These are phyloP conservation scores for Salicornia ramosissima DNA, from an alignment of 148 eudicot genomes.

Conservation along the genomic window DNA sequence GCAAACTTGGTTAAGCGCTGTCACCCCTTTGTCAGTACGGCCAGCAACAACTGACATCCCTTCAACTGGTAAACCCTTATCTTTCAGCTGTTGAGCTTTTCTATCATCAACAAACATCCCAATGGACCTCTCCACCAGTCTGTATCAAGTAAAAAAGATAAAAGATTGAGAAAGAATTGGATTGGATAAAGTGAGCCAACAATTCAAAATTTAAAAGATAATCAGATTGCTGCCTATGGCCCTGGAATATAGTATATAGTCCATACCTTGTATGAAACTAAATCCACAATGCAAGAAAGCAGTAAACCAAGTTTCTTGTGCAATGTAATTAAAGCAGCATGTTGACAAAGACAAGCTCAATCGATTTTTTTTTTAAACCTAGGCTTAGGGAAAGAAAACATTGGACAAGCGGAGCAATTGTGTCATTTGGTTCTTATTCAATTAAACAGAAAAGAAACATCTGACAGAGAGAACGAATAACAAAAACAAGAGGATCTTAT, in stretches of 20 bases:
- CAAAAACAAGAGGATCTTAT: no score
- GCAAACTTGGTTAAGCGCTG: constrained; percentile 88
- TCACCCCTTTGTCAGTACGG: constrained; percentile 95
- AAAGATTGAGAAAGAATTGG: constrained; percentile 4
- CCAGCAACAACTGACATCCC: constrained; percentile 78
- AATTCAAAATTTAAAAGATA: background rate
- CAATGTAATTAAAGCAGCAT: no score
- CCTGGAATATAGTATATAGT: constrained; percentile 11
- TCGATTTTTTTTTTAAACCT: no score
- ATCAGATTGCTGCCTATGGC: background rate
- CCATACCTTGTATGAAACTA: background rate
- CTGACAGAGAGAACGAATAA: no score
- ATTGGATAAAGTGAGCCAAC: background rate
- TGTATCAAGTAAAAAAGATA: constrained; percentile 28
- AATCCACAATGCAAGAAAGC: background rate
- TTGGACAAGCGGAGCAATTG: no score
- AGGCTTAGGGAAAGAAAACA: no score
- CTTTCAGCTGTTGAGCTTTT: constrained; percentile 65
- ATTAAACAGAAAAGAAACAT: no score
- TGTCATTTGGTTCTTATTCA: no score
- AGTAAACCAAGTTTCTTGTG: background rate
- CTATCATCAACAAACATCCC: constrained; percentile 82
- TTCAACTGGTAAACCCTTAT: constrained; percentile 76
- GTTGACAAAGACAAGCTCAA: no score
- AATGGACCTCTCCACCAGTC: constrained; percentile 64